Evolutionary conservation across 495 filamentous ascomycete species (phyloP).

Genomic region (Lichina pygmaea): DNA sequence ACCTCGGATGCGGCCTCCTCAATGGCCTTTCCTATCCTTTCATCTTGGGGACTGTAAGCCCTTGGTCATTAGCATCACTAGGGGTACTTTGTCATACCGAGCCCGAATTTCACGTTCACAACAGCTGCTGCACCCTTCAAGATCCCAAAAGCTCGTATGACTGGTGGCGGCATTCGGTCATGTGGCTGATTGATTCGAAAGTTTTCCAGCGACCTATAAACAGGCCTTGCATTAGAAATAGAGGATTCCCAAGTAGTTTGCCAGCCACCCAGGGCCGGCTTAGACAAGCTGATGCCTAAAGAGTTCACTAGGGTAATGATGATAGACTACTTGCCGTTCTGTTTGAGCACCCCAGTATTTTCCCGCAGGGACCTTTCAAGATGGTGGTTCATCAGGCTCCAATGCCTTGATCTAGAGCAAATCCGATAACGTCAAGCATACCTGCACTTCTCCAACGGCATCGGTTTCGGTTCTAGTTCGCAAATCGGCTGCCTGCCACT

Average conservation of each 20-base stretch:
- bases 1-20: conserved; percentile 87
- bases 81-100: conserved; percentile 33
- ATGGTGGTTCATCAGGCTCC: not conserved
- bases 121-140: conserved; percentile 89
- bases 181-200: conserved; percentile 98
- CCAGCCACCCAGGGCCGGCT: not conserved
- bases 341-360: conserved; percentile 99
- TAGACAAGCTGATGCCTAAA: no score
- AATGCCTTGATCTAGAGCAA: not conserved
- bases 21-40: conserved; percentile 77
- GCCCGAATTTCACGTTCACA: conserved; percentile 86
- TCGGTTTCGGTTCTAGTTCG: conserved; percentile 52
- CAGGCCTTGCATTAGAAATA: not conserved
- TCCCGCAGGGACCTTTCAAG: conserved; percentile 47
- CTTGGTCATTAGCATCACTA: conserved; percentile 7
- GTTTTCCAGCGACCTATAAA: conserved; percentile 55
- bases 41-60: conserved; percentile 27
- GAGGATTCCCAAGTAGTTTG: not conserved
- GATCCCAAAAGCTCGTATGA: conserved; percentile 85
- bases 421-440: conserved; percentile 6
- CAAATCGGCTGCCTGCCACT: not conserved
- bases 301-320: no score
- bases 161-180: conserved; percentile 87
- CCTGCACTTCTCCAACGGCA: conserved; percentile 83
- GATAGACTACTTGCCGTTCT: conserved; percentile 31